These are phyloP conservation scores for Candida buenavistaensis DNA, from an alignment of 1,139 yeast species.

Conservation along the genomic window DNA sequence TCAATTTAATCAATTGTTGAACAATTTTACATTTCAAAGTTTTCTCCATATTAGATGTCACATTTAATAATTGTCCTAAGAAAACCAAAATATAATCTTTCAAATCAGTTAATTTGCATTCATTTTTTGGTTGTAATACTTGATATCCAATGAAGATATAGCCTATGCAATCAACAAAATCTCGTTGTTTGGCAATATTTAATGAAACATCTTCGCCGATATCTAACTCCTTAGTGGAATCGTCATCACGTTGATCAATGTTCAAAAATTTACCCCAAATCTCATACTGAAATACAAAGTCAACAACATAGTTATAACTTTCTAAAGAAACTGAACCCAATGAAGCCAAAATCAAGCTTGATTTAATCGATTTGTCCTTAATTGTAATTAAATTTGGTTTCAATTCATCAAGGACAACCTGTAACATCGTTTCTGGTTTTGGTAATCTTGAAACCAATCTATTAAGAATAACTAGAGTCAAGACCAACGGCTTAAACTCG, in stretches of 20 bases:
- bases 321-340: conserved; percentile 41
- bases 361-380: conserved; percentile 57
- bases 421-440: conserved; percentile 30
- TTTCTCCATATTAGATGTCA: conserved; percentile 65
- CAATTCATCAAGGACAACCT: conserved; percentile 55
- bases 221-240: conserved; percentile 20
- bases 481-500: conserved; percentile 40
- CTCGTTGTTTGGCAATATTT: conserved; percentile 57
- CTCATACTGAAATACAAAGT: conserved; percentile 30
- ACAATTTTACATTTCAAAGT: conserved; percentile 67
- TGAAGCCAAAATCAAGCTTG: conserved; percentile 58
- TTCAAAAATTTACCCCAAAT: conserved; percentile 42
- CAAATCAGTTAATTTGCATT: conserved; percentile 23
- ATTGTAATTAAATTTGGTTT: conserved; percentile 51
- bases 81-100: conserved; percentile 70
- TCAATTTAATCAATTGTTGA: conserved; percentile 55
- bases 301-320: conserved; percentile 49
- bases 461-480: conserved; percentile 51
- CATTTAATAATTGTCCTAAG: conserved; percentile 64
- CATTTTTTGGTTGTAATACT: conserved; percentile 22
- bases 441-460: conserved; percentile 37
- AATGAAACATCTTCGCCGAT: conserved; percentile 32
- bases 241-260: conserved; percentile 18
- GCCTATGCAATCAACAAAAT: conserved; percentile 59
- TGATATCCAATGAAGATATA: conserved; percentile 41